A percentile compares a stretch with the other conserved stretches of the same genome.
Evolutionary conservation across 345 rosid species (phyloP).

Genomic region (Orychophragmus violaceus): DNA sequence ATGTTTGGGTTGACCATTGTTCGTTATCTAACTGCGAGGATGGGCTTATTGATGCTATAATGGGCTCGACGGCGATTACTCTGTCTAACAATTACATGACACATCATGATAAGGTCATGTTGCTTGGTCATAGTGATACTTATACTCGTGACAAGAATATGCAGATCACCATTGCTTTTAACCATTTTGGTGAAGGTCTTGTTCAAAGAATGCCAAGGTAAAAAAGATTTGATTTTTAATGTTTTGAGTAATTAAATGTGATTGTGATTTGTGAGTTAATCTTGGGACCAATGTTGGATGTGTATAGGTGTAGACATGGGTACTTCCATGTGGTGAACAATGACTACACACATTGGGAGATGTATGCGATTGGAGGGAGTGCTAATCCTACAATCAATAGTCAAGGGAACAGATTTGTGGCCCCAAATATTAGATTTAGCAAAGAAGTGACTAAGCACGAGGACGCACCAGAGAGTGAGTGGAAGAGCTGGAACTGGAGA

Average conservation of each 20-base stretch:
- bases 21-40: constrained; percentile 60
- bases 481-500: constrained; percentile 64
- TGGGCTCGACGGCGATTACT: constrained; percentile 68
- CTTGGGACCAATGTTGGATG: constrained; percentile 3
- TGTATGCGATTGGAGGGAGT: constrained; percentile 88
- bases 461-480: constrained; percentile 40
- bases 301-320: constrained; percentile 67
- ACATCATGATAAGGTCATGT: constrained; percentile 79
- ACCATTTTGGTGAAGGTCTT: constrained; percentile 85
- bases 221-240: not conserved
- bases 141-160: constrained; percentile 65
- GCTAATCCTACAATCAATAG: constrained; percentile 78
- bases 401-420: constrained; percentile 73
- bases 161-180: constrained; percentile 79
- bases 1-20: constrained; percentile 75
- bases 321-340: constrained; percentile 92
- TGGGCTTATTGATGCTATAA: constrained; percentile 64
- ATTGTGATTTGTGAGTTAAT: not conserved
- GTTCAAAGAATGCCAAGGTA: constrained; percentile 83
- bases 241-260: too few relatives aligned
- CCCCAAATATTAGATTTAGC: constrained; percentile 53
- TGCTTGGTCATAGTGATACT: constrained; percentile 67
- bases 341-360: constrained; percentile 87
- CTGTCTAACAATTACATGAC: constrained; percentile 70
- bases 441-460: constrained; percentile 67